Evolutionary conservation across 768 basidiomycete genomes (phyloP).

Genomic region (Porpolomopsis calyptriformis): DNA sequence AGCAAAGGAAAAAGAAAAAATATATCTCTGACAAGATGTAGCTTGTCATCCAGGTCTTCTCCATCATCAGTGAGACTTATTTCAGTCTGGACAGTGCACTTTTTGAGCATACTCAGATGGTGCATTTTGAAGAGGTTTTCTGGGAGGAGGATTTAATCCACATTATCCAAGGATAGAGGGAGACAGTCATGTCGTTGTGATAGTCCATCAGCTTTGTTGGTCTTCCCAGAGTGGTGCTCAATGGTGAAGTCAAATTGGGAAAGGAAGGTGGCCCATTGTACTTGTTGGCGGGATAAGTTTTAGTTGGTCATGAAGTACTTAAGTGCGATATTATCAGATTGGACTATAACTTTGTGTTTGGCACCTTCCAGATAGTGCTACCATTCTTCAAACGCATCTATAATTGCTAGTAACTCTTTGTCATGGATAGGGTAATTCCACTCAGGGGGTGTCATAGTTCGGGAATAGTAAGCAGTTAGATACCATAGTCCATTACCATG

Average conservation of each 20-base stretch:
- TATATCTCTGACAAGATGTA: too few species aligned
- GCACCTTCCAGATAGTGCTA: neutral
- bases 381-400: slow-evolving; percentile 9
- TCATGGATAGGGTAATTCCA: slow-evolving; percentile 41
- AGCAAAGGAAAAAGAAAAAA: too few species aligned
- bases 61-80: too few species aligned
- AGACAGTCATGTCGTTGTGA: too few species aligned
- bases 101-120: too few species aligned
- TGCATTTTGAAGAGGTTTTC: too few species aligned
- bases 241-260: neutral
- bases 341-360: neutral
- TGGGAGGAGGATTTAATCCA: too few species aligned
- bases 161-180: too few species aligned
- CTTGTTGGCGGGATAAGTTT: neutral
- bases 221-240: neutral
- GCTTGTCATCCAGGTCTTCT: too few species aligned
- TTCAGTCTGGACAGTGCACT: too few species aligned
- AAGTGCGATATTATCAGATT: neutral
- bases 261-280: neutral
- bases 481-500: too few species aligned
- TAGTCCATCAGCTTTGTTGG: neutral
- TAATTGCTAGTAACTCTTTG: slow-evolving; percentile 38
- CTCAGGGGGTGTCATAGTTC: slow-evolving; percentile 22
- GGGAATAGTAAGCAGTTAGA: slow-evolving; percentile 22
- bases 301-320: neutral